Evolutionary conservation across 179 eudicot genomes (phyloP), one percentile per base, ranked within the genome.

Genomic region (Drosera spatulata): DNA sequence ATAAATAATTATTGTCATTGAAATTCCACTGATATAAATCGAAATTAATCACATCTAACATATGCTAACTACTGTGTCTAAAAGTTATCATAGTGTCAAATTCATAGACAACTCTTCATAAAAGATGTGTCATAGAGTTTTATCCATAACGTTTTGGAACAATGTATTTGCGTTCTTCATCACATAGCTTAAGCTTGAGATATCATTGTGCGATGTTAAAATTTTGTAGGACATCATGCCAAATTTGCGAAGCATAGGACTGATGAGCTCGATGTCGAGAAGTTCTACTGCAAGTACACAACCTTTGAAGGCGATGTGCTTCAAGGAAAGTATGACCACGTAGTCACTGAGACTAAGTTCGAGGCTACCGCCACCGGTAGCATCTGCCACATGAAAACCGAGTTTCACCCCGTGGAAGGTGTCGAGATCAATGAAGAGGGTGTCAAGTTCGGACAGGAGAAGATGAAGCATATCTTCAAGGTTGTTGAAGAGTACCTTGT

Each of bases 401-500:
- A 64, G 33, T 56, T 42, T 41, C 37, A 45, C 38, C 56, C 47
- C 0, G 39, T 12, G 61, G 60, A 14, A 22, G 68, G 46, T 6
- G 55, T 12, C 1, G 68, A 15, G 55, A 45, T 65, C 22, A 57
- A 65, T 4, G 69, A 65, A 38, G 62, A 50, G 50, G 42, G 15
- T 41, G 41, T 58, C 45, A 58, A 65, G 56, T 1, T 39, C 15
- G 57, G 50, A 15, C 14, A 48, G 9, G 62, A 57, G 55, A 58
- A 58, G 43, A 33, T 58, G 47, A 56, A 58, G 53, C 65, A 15
- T 9, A 68, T 78, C 69, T 75, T 59, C 67, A 78, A 78, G 61
- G 68, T 68, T 53, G 79, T 75, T 4, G 85, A 81, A 54, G 77
- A 65, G n/a, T 66, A 74, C 59, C 80, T 78, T 59, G 15, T 81